Conservation (phyloP, 441 rosid genomes). For the Populus hybrid region DNA sequence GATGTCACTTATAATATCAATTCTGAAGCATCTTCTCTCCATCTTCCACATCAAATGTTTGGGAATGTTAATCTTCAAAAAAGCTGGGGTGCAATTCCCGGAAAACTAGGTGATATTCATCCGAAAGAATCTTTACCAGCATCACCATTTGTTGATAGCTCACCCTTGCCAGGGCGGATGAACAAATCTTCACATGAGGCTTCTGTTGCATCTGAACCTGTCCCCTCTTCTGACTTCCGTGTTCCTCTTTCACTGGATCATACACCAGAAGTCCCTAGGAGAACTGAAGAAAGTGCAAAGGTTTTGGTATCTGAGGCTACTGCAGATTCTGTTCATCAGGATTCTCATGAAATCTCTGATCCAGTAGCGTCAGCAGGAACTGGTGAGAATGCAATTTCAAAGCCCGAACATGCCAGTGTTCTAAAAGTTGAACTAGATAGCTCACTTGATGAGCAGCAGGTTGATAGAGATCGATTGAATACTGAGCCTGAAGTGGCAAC, state of each 20-base stretch:
- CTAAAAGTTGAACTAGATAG: constrained; percentile 29
- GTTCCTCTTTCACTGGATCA: constrained; percentile 30
- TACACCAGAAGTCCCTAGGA: constrained; percentile 25
- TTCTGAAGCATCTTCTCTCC: constrained; percentile 42
- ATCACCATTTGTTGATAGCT: constrained; percentile 32
- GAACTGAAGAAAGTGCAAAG: constrained; percentile 24
- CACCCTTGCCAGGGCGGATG: constrained; percentile 32
- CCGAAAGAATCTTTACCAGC: constrained; percentile 36
- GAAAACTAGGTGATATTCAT: constrained; percentile 35
- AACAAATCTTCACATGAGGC: constrained; percentile 27
- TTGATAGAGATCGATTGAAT: constrained; percentile 33
- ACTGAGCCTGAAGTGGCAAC: constrained; percentile 29
- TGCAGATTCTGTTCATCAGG: constrained; percentile 21
- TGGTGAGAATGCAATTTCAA: constrained; percentile 32
- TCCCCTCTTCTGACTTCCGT: constrained; percentile 28
- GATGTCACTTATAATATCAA: constrained; percentile 37
- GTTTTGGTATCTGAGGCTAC: constrained; percentile 20
- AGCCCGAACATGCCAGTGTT: constrained; percentile 20
- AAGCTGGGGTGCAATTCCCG: constrained; percentile 34
- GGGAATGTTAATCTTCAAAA: constrained; percentile 40
- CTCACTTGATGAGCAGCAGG: constrained; percentile 26
- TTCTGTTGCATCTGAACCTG: constrained; percentile 33
- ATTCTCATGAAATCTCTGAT: constrained; percentile 22
- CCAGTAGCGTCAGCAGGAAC: constrained; percentile 22
- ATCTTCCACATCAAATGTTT: constrained; percentile 57